These are phyloP conservation scores for Actinomucor elegans DNA, from an alignment of 371 early-diverging fungal genomes.

Conservation along the genomic window DNA sequence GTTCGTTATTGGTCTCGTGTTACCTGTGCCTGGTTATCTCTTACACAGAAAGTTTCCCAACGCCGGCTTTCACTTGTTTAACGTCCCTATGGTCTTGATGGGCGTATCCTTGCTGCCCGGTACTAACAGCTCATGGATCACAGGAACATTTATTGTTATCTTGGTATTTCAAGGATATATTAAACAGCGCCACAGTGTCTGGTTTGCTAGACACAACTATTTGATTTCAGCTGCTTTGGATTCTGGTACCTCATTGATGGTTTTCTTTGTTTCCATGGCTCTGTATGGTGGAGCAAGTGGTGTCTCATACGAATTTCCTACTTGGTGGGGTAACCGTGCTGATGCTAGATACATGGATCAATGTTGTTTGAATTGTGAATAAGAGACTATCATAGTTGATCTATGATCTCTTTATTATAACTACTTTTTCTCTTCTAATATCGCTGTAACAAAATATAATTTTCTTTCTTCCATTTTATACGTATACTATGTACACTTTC, in stretches of 20 bases:
- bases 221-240: conserved; percentile 59
- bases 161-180: conserved; percentile 50
- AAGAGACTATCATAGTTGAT: no score
- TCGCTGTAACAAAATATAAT: no score
- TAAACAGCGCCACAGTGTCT: conserved; percentile 37
- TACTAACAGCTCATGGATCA: conserved; percentile 40
- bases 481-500: no score
- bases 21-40: conserved; percentile 38
- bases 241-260: conserved; percentile 57
- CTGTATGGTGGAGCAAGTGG: conserved; percentile 53
- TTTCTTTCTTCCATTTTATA: no score
- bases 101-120: conserved; percentile 50
- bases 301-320: conserved; percentile 37
- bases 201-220: conserved; percentile 59
- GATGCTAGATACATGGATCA: conserved; percentile 21
- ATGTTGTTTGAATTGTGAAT: conserved; percentile 21
- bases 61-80: conserved; percentile 34
- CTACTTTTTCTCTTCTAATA: no score
- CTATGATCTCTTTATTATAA: no score
- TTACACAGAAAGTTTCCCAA: conserved; percentile 36
- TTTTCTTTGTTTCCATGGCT: conserved; percentile 50
- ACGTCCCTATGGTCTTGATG: conserved; percentile 46
- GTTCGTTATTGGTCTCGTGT: conserved; percentile 33
- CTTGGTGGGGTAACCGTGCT: conserved; percentile 53
- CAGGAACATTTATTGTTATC: conserved; percentile 34